Percentiles rank a stretch among this genome's conserved stretches.
Conservation (phyloP, 1,139 yeast species). For the Hyphopichia fennica region DNA sequence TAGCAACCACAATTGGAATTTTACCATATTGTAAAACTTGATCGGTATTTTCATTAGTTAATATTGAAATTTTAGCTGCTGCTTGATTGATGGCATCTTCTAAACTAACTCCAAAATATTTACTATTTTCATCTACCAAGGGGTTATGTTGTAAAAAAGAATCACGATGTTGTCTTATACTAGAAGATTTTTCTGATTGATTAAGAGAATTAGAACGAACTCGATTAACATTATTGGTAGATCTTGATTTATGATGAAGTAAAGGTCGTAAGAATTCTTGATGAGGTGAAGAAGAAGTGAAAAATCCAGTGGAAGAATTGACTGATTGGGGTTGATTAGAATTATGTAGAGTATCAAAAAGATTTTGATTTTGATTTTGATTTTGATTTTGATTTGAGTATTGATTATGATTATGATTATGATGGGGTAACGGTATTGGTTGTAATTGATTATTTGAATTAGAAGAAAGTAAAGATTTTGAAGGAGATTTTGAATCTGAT, state of each 20-base stretch:
- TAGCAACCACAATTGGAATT: conserved; percentile 90
- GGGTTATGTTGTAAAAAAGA: conserved; percentile 50
- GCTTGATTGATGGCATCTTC: conserved; percentile 73
- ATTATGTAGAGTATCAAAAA: too few species aligned
- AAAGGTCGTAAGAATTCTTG: conserved; percentile 47
- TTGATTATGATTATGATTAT: not conserved
- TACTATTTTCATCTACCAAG: conserved; percentile 46
- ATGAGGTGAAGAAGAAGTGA: conserved; percentile 13
- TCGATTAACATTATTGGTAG: conserved; percentile 48
- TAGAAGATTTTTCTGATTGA: conserved; percentile 30
- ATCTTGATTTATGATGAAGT: conserved; percentile 49
- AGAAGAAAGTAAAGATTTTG: conserved; percentile 13
- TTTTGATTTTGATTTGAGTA: conserved; percentile 4
- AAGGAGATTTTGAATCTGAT: conserved; percentile 25
- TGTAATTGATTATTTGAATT: conserved; percentile 7
- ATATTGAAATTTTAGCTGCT: conserved; percentile 68
- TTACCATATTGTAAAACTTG: conserved; percentile 69
- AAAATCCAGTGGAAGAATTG: not conserved
- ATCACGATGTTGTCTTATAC: conserved; percentile 56
- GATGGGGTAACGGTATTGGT: conserved; percentile 7
- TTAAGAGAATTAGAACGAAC: conserved; percentile 39
- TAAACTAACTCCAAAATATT: conserved; percentile 84
- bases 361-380: conserved; percentile 10
- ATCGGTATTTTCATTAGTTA: conserved; percentile 47
- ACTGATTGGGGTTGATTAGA: conserved; percentile 10